Evolutionary conservation across 495 filamentous ascomycete genomes (phyloP).

Genomic region (Penicillium waksmanii): DNA sequence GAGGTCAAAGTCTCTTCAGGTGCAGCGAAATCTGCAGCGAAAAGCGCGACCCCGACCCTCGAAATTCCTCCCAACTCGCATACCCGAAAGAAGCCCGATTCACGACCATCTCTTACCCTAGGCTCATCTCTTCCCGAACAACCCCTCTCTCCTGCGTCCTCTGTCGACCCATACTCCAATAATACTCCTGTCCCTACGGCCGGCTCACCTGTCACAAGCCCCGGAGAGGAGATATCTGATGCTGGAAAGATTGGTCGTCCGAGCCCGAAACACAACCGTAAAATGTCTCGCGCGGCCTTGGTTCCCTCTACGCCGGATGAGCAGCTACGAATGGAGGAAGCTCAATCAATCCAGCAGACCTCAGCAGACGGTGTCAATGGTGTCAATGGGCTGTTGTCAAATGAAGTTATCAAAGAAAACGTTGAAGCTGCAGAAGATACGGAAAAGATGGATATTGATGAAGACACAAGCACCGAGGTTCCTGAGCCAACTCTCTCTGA

Average conservation of each 20-base stretch:
- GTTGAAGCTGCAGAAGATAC: slow-evolving; percentile 19
- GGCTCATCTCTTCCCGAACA: slow-evolving; percentile 40
- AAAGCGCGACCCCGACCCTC: slow-evolving; percentile 22
- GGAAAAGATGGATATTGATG: slow-evolving; percentile 30
- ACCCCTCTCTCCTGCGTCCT: slow-evolving; percentile 50
- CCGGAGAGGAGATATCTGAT: slow-evolving; percentile 41
- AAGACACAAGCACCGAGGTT: slow-evolving; percentile 16
- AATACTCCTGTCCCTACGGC: slow-evolving; percentile 44
- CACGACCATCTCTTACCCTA: slow-evolving; percentile 36
- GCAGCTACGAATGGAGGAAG: slow-evolving; percentile 54
- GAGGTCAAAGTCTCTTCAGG: slow-evolving; percentile 21
- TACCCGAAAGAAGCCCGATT: slow-evolving; percentile 35
- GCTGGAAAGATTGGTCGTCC: slow-evolving; percentile 26
- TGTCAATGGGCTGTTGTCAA: slow-evolving; percentile 16
- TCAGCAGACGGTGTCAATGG: slow-evolving; percentile 22
- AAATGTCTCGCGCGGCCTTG: slow-evolving; percentile 25
- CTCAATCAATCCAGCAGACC: slow-evolving; percentile 42
- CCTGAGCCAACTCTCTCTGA: slow-evolving; percentile 17
- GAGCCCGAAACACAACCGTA: slow-evolving; percentile 30
- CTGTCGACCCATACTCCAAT: slow-evolving; percentile 46
- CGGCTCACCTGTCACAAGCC: slow-evolving; percentile 47
- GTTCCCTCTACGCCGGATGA: slow-evolving; percentile 53
- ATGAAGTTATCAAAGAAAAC: slow-evolving; percentile 34
- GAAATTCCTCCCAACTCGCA: slow-evolving; percentile 19
- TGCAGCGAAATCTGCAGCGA: slow-evolving; percentile 21